Conservation (phyloP, 2,329 filamentous ascomycete genomes). For the Pseudogymnoascus sp. region DNA sequence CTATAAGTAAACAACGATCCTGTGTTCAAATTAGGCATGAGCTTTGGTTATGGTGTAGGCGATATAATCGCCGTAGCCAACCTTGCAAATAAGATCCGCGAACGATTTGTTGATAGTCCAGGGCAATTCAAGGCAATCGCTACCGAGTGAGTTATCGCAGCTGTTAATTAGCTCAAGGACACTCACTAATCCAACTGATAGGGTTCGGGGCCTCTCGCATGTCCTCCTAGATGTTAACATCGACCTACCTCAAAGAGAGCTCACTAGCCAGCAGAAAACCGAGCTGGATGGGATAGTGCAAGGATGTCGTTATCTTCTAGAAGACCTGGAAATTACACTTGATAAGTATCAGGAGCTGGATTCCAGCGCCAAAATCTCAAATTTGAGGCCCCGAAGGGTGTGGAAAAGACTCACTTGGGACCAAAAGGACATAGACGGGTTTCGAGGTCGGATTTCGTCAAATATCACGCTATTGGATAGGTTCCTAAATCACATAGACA, state of each 20-base stretch:
- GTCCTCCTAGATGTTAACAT: constrained; percentile 24
- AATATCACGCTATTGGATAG: constrained; percentile 24
- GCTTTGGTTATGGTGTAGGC: constrained; percentile 30
- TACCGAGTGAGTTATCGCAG: constrained; percentile 19
- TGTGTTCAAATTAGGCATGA: constrained; percentile 21
- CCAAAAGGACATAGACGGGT: constrained; percentile 20
- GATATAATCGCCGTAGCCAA: constrained; percentile 28
- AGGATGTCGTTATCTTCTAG: constrained; percentile 17
- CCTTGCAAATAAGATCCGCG: constrained; percentile 23
- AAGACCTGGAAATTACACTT: constrained; percentile 13
- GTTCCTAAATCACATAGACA: neutral
- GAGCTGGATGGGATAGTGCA: constrained; percentile 17
- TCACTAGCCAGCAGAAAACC: constrained; percentile 17
- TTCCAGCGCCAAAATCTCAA: constrained; percentile 2
- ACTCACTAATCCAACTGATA: constrained; percentile 13
- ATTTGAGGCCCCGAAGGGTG: constrained; percentile 15
- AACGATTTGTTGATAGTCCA: constrained; percentile 24
- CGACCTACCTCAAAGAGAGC: constrained; percentile 15
- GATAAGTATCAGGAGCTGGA: constrained; percentile 16
- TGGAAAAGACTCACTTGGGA: constrained; percentile 26
- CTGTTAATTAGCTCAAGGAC: neutral
- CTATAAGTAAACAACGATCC: neutral
- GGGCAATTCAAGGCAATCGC: constrained; percentile 22
- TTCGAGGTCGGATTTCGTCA: constrained; percentile 21
- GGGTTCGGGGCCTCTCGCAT: constrained; percentile 24